These are phyloP conservation scores for Psilocybe tampanensis DNA, from an alignment of 768 basidiomycete species.

Conservation along the genomic window DNA sequence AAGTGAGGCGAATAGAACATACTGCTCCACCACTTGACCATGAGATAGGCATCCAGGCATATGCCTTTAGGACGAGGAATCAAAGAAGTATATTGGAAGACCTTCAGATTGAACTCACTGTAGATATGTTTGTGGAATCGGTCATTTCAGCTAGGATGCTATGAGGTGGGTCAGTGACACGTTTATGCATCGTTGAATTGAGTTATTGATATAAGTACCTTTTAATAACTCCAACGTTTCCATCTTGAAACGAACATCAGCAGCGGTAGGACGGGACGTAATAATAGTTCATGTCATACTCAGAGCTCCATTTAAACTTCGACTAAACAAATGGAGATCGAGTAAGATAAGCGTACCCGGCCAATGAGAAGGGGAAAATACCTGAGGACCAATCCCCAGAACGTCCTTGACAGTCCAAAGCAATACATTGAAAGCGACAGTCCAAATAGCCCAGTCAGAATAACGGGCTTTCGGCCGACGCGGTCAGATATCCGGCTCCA, in stretches of 20 bases:
- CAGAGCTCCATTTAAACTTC: slow-evolving; percentile 69
- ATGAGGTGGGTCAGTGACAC: no score
- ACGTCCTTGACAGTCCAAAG: slow-evolving; percentile 45
- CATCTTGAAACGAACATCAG: slow-evolving; percentile 32
- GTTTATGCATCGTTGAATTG: no score
- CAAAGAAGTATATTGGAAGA: neutral
- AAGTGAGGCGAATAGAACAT: slow-evolving; percentile 16
- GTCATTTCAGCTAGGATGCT: slow-evolving; percentile 77
- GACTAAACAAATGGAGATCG: slow-evolving; percentile 45
- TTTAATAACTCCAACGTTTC: slow-evolving; percentile 72
- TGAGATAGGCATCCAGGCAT: slow-evolving; percentile 64
- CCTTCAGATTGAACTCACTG: slow-evolving; percentile 33
- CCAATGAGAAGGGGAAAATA: slow-evolving; percentile 3
- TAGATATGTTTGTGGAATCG: slow-evolving; percentile 67
- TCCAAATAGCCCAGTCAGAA: no score
- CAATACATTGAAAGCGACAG: no score
- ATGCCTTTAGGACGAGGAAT: slow-evolving; percentile 39
- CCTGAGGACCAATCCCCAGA: slow-evolving; percentile 40
- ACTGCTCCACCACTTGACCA: slow-evolving; percentile 46
- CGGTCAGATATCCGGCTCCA: slow-evolving; percentile 48
- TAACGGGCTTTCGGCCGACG: slow-evolving; percentile 43
- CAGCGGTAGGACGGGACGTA: no score
- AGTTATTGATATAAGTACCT: slow-evolving; percentile 28
- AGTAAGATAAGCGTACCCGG: no score
- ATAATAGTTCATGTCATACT: no score